These are phyloP conservation scores for Sporobolomyces pararoseus DNA, from an alignment of 768 basidiomycete genomes.

Conservation along the genomic window DNA sequence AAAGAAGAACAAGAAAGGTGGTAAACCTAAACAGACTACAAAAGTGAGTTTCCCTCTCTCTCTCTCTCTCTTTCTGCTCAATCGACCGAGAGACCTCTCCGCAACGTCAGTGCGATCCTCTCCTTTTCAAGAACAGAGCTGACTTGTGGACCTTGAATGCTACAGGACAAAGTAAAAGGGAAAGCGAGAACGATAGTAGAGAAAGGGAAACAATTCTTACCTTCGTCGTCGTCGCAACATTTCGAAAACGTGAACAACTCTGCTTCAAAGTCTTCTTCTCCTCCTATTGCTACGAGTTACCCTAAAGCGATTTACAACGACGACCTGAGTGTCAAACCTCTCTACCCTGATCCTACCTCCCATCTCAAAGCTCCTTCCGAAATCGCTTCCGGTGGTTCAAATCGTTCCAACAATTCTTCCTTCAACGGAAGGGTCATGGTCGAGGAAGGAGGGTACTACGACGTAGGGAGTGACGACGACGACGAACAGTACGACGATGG, in stretches of 20 bases:
- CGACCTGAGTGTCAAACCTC: conserved; percentile 14
- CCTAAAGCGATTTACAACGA: conserved; percentile 11
- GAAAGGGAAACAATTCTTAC: neutral
- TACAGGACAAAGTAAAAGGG: conserved; percentile 11
- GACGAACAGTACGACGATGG: neutral
- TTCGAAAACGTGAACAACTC: neutral
- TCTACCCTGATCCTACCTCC: conserved; percentile 2
- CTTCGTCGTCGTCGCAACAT: neutral
- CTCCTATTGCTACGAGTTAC: neutral
- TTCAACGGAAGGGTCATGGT: neutral
- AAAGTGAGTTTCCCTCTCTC: neutral
- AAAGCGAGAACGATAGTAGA: conserved; percentile 3
- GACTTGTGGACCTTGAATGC: too few relatives aligned
- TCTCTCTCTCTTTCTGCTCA: neutral
- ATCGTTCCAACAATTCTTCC: conserved; percentile 3
- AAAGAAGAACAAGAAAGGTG: conserved; percentile 1
- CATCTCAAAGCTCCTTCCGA: neutral
- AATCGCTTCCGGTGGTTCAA: neutral
- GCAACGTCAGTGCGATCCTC: too few relatives aligned
- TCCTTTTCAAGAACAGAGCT: too few relatives aligned
- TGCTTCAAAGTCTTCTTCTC: neutral
- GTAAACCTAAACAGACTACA: neutral
- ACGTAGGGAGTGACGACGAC: conserved; percentile 2
- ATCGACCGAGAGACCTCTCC: too few relatives aligned
- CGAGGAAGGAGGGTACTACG: neutral